These are phyloP conservation scores for Mortierella hygrophila DNA, from an alignment of 192 early-diverging fungal genomes.

Conservation along the genomic window DNA sequence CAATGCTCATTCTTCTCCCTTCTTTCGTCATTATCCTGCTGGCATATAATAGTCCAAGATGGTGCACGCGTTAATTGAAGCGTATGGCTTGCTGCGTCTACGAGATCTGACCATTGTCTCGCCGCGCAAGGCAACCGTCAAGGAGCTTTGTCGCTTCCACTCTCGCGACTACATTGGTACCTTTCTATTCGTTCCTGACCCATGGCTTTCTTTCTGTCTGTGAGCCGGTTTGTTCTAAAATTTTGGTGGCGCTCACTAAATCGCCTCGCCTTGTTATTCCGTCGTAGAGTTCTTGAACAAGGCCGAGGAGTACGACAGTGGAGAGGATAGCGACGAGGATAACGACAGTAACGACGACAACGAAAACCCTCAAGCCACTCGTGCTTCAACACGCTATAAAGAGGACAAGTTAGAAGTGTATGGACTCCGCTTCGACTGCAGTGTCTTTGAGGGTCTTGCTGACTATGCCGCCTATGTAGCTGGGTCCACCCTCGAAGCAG, in stretches of 20 bases:
- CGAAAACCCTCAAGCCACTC: not conserved
- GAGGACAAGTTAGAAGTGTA: constrained; percentile 51
- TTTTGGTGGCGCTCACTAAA: not conserved
- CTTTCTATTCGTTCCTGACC: not conserved
- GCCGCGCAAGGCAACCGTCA: constrained; percentile 37
- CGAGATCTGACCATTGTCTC: constrained; percentile 31
- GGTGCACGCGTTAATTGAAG: constrained; percentile 37
- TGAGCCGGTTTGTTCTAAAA: not conserved
- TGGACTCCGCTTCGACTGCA: constrained; percentile 53
- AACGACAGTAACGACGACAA: not conserved
- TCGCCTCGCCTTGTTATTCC: no score
- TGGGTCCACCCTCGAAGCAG: constrained; percentile 52
- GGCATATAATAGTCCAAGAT: constrained; percentile 18
- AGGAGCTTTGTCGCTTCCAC: constrained; percentile 49
- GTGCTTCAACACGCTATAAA: not conserved
- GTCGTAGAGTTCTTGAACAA: constrained; percentile 22
- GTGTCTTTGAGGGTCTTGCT: constrained; percentile 50
- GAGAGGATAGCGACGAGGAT: not conserved
- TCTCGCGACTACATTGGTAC: constrained; percentile 54
- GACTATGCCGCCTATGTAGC: constrained; percentile 49
- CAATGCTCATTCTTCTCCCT: not conserved
- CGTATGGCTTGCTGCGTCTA: constrained; percentile 23
- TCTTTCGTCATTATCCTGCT: not conserved
- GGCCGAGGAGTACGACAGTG: constrained; percentile 5
- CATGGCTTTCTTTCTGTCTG: not conserved